phyloP scores from a whole-genome alignment of 768 basidiomycete genomes.

The Tulasnella sp. region DNA sequence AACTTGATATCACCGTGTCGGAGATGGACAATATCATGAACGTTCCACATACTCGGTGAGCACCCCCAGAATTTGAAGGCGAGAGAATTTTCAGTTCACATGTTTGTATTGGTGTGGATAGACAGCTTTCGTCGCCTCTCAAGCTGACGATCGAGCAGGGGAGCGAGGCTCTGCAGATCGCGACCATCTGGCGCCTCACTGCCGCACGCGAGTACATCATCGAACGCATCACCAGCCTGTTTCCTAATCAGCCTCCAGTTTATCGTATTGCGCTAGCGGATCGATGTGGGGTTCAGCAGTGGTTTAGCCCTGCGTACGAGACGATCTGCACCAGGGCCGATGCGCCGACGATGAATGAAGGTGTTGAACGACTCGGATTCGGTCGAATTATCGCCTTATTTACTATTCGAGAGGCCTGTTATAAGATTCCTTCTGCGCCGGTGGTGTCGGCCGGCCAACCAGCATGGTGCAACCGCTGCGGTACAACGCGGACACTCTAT shows the following conservation, averaged over 20 bases:
- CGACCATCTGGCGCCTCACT: conserved; percentile 10
- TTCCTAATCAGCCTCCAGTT: not conserved
- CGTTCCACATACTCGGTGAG: not conserved
- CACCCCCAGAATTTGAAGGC: too few relatives aligned
- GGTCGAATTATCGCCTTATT: not conserved
- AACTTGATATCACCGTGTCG: not conserved
- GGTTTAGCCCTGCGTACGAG: conserved; percentile 4
- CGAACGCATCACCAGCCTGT: not conserved
- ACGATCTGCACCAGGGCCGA: not conserved
- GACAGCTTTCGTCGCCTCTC: not conserved
- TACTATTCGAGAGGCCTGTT: not conserved
- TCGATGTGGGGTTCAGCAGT: conserved; percentile 5
- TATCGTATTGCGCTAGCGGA: not conserved
- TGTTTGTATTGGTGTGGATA: not conserved
- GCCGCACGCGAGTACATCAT: not conserved
- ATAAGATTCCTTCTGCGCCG: too few relatives aligned
- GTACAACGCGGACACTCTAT: not conserved
- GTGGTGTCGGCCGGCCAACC: too few relatives aligned
- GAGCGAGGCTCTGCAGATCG: not conserved
- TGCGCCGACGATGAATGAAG: not conserved
- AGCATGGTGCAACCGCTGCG: too few relatives aligned
- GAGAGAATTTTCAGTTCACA: not conserved
- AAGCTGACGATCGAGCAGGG: not conserved
- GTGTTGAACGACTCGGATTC: not conserved
- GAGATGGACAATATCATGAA: conserved; percentile 11